A percentile compares a stretch with the other conserved stretches of the same genome.
Conservation (phyloP, 176 grass and related monocot genomes). For the Hordeum marinum region DNA sequence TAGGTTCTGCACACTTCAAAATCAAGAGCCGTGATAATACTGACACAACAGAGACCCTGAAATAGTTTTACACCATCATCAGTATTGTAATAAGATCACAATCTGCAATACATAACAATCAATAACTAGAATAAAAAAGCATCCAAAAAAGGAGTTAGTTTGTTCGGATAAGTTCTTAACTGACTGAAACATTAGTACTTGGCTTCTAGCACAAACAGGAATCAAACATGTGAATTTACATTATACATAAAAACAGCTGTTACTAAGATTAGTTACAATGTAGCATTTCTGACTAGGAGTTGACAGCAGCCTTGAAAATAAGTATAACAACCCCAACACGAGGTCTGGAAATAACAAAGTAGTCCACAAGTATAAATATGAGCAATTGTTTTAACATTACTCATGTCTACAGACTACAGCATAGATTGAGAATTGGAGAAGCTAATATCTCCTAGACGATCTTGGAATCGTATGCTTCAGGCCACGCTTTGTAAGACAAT, state of each 20-base stretch:
- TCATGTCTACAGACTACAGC: neutral
- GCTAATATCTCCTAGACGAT: neutral
- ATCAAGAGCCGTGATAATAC: neutral
- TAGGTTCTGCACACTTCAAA: slow-evolving; percentile 11
- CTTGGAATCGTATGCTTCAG: neutral
- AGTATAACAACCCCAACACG: neutral
- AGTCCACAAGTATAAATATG: neutral
- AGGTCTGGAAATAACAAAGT: neutral
- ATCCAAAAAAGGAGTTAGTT: neutral
- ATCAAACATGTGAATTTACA: neutral
- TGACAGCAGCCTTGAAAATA: neutral
- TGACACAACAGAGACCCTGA: slow-evolving; percentile 28
- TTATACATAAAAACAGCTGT: neutral
- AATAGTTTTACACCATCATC: slow-evolving; percentile 17
- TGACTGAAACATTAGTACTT: neutral
- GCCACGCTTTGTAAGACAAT: neutral
- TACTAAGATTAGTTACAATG: no score
- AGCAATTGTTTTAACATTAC: neutral
- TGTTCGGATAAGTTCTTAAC: neutral
- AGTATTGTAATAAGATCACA: neutral
- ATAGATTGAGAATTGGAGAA: neutral
- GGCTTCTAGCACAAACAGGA: neutral
- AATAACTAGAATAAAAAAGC: neutral
- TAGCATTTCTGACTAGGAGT: neutral
- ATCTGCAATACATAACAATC: neutral